Evolutionary conservation across 2,329 filamentous ascomycete species (phyloP).

Genomic region (Domatiomyces globalis): DNA sequence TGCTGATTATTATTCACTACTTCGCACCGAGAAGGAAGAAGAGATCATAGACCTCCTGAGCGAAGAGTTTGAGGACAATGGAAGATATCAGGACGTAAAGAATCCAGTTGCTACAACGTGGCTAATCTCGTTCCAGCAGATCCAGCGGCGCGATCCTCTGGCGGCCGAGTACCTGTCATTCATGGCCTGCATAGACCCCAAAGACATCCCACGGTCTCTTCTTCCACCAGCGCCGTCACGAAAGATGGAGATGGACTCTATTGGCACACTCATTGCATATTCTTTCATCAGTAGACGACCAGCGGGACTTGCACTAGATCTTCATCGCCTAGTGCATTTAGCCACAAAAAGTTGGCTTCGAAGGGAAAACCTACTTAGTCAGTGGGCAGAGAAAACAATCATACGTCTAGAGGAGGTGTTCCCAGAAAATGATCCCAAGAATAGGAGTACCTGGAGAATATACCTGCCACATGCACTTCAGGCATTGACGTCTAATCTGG

Average conservation of each 20-base stretch:
- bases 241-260: conserved; percentile 18
- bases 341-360: conserved; percentile 23
- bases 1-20: conserved; percentile 6
- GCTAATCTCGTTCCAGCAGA: conserved; percentile 26
- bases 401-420: conserved; percentile 19
- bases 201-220: conserved; percentile 23
- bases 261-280: conserved; percentile 24
- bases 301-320: conserved; percentile 6
- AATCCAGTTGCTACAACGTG: conserved; percentile 26
- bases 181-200: conserved; percentile 23
- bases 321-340: conserved; percentile 26
- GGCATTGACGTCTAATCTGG: not conserved
- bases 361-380: conserved; percentile 9
- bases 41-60: conserved; percentile 22
- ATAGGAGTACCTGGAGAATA: conserved; percentile 16
- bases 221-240: conserved; percentile 17
- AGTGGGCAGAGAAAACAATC: conserved; percentile 12
- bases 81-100: conserved; percentile 20
- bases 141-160: conserved; percentile 19
- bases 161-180: conserved; percentile 25
- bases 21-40: conserved; percentile 17
- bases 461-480: conserved; percentile 22
- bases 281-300: conserved; percentile 19
- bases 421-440: conserved; percentile 9
- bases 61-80: conserved; percentile 22